Evolutionary conservation across 1,284 basidiomycete species (phyloP).

Genomic region (Boletus sp.): DNA sequence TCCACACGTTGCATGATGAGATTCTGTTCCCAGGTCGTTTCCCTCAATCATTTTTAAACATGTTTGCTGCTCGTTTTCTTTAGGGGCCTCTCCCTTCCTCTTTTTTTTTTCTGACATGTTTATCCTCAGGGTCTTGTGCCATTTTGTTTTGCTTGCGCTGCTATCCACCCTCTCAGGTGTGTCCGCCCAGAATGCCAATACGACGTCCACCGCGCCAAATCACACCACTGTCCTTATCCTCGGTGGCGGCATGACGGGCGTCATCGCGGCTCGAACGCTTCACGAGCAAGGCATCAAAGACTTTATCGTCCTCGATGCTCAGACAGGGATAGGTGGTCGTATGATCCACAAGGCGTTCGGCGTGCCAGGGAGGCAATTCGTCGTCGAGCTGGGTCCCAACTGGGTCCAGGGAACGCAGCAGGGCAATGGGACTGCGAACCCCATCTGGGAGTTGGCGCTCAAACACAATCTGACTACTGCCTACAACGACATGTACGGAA

Average conservation of each 20-base stretch:
- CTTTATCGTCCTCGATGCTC: conserved; percentile 61
- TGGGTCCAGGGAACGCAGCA: conserved; percentile 69
- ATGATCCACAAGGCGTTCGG: conserved; percentile 49
- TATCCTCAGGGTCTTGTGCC: not conserved
- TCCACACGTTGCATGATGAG: not conserved
- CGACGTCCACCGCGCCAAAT: conserved; percentile 3
- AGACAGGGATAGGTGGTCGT: conserved; percentile 57
- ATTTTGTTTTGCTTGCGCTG: conserved; percentile 6
- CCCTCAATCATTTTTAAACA: not conserved
- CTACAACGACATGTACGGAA: conserved; percentile 45
- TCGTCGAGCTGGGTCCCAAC: conserved; percentile 62
- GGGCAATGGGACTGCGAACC: conserved; percentile 51
- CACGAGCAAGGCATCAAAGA: conserved; percentile 53
- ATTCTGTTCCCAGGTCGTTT: not conserved
- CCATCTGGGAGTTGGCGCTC: conserved; percentile 55
- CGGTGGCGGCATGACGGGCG: conserved; percentile 64
- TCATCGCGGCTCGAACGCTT: conserved; percentile 62
- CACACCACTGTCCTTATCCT: conserved; percentile 45
- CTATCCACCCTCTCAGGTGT: not conserved
- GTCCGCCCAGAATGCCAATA: conserved; percentile 11
- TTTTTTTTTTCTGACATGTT: conserved; percentile 10
- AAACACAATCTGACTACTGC: conserved; percentile 52
- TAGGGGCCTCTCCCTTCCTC: not conserved
- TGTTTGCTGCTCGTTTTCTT: not conserved
- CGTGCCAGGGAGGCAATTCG: conserved; percentile 34